Conservation (phyloP, 345 rosid species). For the Mangifera indica region DNA sequence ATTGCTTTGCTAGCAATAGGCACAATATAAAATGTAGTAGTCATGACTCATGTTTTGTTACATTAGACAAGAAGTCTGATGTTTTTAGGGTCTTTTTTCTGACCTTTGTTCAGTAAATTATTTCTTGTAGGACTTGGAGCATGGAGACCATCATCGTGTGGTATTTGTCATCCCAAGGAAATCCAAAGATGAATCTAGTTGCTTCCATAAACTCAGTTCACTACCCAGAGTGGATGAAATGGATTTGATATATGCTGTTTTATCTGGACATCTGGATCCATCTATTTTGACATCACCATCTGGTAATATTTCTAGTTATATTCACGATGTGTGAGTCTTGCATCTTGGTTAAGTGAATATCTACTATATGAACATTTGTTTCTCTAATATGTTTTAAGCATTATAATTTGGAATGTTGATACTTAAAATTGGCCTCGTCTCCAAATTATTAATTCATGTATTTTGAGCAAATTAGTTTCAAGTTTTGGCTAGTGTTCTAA, state of each 20-base stretch:
- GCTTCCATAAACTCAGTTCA: slow-evolving; percentile 48
- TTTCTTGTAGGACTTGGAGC: slow-evolving; percentile 46
- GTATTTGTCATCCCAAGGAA: slow-evolving; percentile 59
- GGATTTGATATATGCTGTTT: slow-evolving; percentile 59
- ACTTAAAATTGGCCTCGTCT: neutral
- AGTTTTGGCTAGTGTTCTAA: neutral
- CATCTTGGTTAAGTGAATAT: slow-evolving; percentile 6
- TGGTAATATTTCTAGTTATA: slow-evolving; percentile 38
- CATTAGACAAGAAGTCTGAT: neutral
- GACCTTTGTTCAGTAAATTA: neutral
- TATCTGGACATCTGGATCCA: slow-evolving; percentile 66
- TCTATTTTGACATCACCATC: slow-evolving; percentile 53
- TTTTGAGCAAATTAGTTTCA: neutral
- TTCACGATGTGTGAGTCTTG: slow-evolving; percentile 9
- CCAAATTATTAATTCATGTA: neutral
- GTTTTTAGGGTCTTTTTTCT: neutral
- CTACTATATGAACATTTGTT: neutral
- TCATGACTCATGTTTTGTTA: too few species aligned
- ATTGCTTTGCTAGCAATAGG: neutral
- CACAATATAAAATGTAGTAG: neutral
- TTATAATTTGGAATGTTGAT: neutral
- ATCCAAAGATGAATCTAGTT: slow-evolving; percentile 44
- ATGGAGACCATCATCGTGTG: slow-evolving; percentile 40
- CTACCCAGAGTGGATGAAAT: slow-evolving; percentile 63
- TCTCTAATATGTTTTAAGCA: neutral